Percentiles rank a stretch among this genome's conserved stretches.
Conservation (phyloP, 495 filamentous ascomycete species). For the Penicillium daleae region DNA sequence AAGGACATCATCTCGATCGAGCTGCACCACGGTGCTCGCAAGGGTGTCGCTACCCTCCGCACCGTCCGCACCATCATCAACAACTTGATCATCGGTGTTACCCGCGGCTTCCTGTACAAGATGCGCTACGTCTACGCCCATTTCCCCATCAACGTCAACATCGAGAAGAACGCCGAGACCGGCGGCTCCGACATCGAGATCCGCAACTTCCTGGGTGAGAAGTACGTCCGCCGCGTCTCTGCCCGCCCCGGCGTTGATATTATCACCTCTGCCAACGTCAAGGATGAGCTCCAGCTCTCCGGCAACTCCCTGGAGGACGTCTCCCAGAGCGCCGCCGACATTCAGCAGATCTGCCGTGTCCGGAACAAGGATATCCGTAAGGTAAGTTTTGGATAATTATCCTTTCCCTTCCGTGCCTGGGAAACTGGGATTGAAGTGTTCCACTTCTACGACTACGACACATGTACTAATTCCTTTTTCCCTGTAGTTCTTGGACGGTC, state of each 20-base stretch:
- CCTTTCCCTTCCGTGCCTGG: neutral
- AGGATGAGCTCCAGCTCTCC: constrained; percentile 91
- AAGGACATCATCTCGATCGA: constrained; percentile 88
- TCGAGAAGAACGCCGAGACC: constrained; percentile 94
- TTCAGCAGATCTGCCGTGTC: constrained; percentile 98
- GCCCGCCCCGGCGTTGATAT: constrained; percentile 91
- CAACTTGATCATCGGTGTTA: constrained; percentile 97
- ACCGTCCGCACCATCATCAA: constrained; percentile 97
- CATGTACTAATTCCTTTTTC: constrained; percentile 27
- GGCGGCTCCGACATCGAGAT: constrained; percentile 92
- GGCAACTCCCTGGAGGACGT: constrained; percentile 97
- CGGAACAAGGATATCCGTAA: constrained; percentile 99
- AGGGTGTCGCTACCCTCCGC: constrained; percentile 95
- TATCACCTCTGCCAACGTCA: constrained; percentile 83
- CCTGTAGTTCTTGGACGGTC: constrained; percentile 99
- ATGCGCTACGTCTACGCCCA: constrained; percentile 99
- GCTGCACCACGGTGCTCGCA: constrained; percentile 95
- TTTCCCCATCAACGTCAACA: constrained; percentile 99
- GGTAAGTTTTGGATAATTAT: constrained; percentile 51
- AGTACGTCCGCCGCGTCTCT: constrained; percentile 90
- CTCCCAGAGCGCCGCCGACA: constrained; percentile 96
- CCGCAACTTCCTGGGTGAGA: constrained; percentile 99
- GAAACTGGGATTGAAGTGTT: neutral
- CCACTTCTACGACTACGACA: neutral
- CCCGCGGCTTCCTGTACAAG: constrained; percentile 99